These are phyloP conservation scores for Chamaenerion angustifolium DNA, from an alignment of 345 rosid genomes.

Conservation along the genomic window DNA sequence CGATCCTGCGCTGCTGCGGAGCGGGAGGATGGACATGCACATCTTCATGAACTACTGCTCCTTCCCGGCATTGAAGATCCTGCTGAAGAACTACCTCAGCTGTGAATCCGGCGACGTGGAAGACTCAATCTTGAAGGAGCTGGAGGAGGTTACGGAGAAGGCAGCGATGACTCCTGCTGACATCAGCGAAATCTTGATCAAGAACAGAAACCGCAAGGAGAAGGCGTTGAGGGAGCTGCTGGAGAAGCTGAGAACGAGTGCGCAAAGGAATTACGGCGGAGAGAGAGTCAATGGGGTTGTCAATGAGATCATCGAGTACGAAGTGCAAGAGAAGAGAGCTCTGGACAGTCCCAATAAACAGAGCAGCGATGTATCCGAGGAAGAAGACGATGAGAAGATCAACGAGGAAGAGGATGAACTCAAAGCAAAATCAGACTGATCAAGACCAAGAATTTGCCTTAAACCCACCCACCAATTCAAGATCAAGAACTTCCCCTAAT, in stretches of 20 bases:
- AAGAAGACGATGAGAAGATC: constrained; percentile 1
- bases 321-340: constrained; percentile 75
- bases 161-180: constrained; percentile 96
- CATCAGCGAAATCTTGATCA: constrained; percentile 68
- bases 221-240: constrained; percentile 48
- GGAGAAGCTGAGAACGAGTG: constrained; percentile 32
- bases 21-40: constrained; percentile 98
- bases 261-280: constrained; percentile 23
- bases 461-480: no score
- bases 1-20: constrained; percentile 77
- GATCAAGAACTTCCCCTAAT: not conserved
- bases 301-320: constrained; percentile 33
- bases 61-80: constrained; percentile 50
- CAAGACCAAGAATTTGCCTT: no score
- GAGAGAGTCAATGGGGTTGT: constrained; percentile 12
- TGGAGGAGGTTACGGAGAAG: constrained; percentile 33
- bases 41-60: constrained; percentile 72
- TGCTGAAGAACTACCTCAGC: constrained; percentile 56
- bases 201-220: constrained; percentile 43
- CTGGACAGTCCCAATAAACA: constrained; percentile 45
- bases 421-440: no score
- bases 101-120: constrained; percentile 22
- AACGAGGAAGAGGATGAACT: not conserved
- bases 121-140: constrained; percentile 19
- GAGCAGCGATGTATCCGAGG: constrained; percentile 11